These are phyloP conservation scores for Podospora didyma DNA, from an alignment of 495 filamentous ascomycete genomes.

Conservation along the genomic window DNA sequence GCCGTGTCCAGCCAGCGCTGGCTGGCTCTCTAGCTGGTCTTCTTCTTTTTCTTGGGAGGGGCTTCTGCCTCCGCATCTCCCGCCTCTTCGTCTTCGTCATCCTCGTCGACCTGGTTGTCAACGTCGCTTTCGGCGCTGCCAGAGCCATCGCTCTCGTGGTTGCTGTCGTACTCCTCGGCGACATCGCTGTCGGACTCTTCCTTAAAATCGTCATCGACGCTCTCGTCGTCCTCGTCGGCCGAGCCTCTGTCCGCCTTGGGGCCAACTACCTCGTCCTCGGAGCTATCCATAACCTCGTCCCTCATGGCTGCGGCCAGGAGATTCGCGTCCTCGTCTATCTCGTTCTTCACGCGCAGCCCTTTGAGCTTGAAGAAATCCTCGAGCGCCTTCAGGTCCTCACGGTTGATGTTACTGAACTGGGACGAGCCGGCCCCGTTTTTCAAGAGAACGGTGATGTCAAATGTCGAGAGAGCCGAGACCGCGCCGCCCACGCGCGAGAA, in stretches of 20 bases:
- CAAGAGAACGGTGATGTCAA: conserved; percentile 89
- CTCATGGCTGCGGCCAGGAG: conserved; percentile 78
- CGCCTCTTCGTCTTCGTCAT: conserved; percentile 28
- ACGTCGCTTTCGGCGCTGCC: conserved; percentile 54
- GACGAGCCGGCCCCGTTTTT: conserved; percentile 74
- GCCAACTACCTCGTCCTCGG: conserved; percentile 80
- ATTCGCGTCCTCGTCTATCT: conserved; percentile 63
- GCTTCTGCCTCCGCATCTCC: conserved; percentile 32
- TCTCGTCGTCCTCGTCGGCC: conserved; percentile 94
- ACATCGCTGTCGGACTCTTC: conserved; percentile 89
- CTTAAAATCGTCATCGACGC: conserved; percentile 92
- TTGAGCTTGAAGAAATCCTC: conserved; percentile 96
- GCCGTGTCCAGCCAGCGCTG: neutral
- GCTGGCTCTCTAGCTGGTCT: conserved; percentile 26
- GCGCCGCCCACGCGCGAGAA: conserved; percentile 96
- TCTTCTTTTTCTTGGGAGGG: conserved; percentile 49
- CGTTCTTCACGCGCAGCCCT: conserved; percentile 92
- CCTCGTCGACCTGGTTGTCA: conserved; percentile 43
- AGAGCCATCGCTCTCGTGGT: conserved; percentile 78
- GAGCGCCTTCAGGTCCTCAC: conserved; percentile 92
- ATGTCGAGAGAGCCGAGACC: conserved; percentile 89
- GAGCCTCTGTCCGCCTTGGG: conserved; percentile 74
- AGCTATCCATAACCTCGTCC: conserved; percentile 68
- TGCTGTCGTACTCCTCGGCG: conserved; percentile 91
- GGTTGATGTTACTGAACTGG: conserved; percentile 98